phyloP scores from a whole-genome alignment of 305 asterid species.

The Withania somnifera region DNA sequence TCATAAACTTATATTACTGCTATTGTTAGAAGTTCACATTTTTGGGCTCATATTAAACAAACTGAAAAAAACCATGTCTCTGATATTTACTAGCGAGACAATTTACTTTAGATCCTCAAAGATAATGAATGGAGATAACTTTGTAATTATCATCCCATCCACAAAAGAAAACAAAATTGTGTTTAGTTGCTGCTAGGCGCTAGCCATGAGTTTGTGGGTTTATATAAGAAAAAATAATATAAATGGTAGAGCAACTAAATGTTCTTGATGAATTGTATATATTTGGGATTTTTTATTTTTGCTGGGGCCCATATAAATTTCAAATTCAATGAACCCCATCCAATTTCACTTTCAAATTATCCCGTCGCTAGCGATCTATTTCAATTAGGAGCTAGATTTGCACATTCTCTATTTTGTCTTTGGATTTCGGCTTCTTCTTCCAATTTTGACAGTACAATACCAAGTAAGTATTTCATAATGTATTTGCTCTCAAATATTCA shows the following conservation, averaged over 20 bases:
- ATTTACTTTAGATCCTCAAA: neutral
- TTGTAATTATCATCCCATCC: neutral
- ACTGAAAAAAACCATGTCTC: neutral
- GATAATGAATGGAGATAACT: neutral
- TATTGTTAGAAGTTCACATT: neutral
- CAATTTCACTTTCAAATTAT: neutral
- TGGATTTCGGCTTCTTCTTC: neutral
- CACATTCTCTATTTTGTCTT: neutral
- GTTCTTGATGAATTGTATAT: neutral
- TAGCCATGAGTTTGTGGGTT: too few relatives aligned
- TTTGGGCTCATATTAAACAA: neutral
- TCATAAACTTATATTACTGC: neutral
- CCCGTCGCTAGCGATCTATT: neutral
- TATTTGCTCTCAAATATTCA: neutral
- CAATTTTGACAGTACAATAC: neutral
- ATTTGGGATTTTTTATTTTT: neutral
- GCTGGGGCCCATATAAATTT: neutral
- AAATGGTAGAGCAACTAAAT: neutral
- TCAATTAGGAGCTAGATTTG: neutral
- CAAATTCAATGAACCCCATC: neutral
- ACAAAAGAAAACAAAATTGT: neutral
- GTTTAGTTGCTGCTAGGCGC: too few relatives aligned
- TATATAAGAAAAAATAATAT: neutral
- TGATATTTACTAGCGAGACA: neutral
- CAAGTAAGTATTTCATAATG: neutral